phyloP scores from a whole-genome alignment of 2,329 filamentous ascomycete species.

The Hyphodiscus sp. region DNA sequence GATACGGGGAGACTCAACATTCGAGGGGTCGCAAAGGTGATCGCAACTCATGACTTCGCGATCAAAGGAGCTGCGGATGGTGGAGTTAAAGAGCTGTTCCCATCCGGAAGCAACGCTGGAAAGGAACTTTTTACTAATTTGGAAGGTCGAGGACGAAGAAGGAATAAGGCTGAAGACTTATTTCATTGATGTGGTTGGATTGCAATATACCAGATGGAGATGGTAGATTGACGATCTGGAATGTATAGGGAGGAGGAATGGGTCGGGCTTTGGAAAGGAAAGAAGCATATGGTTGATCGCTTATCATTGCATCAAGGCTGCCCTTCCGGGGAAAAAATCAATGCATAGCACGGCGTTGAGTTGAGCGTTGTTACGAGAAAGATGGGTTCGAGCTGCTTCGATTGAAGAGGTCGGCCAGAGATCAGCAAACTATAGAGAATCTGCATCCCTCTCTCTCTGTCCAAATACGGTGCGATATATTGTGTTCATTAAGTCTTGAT shows the following conservation, averaged over 20 bases:
- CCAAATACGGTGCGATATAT: not conserved
- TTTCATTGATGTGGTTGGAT: slow-evolving; percentile 50
- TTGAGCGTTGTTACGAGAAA: not conserved
- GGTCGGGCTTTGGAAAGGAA: not conserved
- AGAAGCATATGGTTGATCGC: not conserved
- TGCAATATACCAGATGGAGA: not conserved
- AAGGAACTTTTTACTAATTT: slow-evolving; percentile 65
- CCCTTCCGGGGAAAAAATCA: not conserved
- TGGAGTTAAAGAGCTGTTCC: slow-evolving; percentile 60
- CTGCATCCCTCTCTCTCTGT: not conserved
- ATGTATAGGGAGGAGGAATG: not conserved
- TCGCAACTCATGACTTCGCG: slow-evolving; percentile 45
- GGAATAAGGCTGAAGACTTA: slow-evolving; percentile 66
- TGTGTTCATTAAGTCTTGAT: not conserved
- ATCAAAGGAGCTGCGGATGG: slow-evolving; percentile 64
- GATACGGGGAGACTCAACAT: slow-evolving; percentile 45
- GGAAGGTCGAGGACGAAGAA: slow-evolving; percentile 49
- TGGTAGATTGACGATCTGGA: not conserved
- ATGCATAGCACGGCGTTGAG: not conserved
- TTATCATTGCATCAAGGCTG: not conserved
- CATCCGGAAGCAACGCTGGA: slow-evolving; percentile 54
- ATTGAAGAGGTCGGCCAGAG: not conserved
- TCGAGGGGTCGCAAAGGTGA: slow-evolving; percentile 48
- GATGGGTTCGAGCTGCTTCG: not conserved
- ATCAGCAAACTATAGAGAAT: not conserved